Evolutionary conservation across 2,329 filamentous ascomycete genomes (phyloP).

Genomic region (Cytospora paraplurivora): DNA sequence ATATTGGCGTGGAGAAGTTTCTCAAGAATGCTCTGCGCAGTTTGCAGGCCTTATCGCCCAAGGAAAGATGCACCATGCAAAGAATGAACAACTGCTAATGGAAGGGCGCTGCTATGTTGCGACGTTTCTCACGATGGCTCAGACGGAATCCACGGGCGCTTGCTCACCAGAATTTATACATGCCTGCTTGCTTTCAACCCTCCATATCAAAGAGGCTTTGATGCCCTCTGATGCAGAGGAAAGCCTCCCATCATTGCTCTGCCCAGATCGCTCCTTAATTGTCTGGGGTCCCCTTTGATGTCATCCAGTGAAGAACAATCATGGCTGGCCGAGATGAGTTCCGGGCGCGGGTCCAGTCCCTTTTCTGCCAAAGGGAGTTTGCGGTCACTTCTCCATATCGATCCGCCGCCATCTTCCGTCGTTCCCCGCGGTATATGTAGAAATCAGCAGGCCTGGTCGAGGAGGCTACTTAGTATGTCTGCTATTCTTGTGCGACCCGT

Average conservation of each 20-base stretch:
- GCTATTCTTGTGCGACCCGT: constrained; percentile 7
- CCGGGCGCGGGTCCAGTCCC: constrained; percentile 6
- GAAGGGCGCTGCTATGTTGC: constrained; percentile 29
- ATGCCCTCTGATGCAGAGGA: constrained; percentile 14
- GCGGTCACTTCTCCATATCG: constrained; percentile 4
- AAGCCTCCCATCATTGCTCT: constrained; percentile 1
- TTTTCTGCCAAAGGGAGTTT: constrained; percentile 9
- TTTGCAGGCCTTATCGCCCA: constrained; percentile 10
- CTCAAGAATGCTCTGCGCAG: constrained; percentile 7
- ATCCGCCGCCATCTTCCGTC: background rate
- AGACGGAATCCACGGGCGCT: constrained; percentile 36
- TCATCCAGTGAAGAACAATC: background rate
- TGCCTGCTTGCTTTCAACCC: constrained; percentile 25
- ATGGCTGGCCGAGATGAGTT: constrained; percentile 15
- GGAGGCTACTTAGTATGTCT: constrained; percentile 5
- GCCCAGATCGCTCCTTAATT: background rate
- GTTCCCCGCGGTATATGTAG: background rate
- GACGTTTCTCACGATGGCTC: constrained; percentile 44
- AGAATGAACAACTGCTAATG: constrained; percentile 19
- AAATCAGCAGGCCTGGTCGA: background rate
- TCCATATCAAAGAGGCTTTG: constrained; percentile 27
- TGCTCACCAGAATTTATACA: constrained; percentile 30
- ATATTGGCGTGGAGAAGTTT: background rate
- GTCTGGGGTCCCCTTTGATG: background rate
- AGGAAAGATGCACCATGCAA: constrained; percentile 5